Evolutionary conservation across 306 rosid genomes (phyloP).

Genomic region (Castanospermum australe): DNA sequence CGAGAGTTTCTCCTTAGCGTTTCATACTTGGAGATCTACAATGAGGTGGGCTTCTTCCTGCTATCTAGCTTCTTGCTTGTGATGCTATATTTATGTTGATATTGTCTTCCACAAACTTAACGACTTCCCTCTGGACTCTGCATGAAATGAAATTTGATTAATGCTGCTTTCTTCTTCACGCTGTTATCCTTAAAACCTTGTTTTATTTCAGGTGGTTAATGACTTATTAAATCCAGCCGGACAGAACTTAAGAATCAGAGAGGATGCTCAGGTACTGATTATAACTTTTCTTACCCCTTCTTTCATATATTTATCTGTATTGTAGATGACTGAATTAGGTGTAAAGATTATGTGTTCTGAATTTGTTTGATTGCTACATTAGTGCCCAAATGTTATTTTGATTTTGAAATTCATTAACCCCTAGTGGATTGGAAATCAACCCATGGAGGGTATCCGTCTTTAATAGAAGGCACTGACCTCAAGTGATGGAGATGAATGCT

Average conservation of each 20-base stretch:
- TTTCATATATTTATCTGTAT: conserved; percentile 5
- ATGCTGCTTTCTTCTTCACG: conserved; percentile 20
- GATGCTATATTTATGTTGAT: conserved; percentile 16
- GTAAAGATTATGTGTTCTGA: neutral
- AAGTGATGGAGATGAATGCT: neutral
- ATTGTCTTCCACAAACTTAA: conserved; percentile 5
- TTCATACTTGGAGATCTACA: conserved; percentile 95
- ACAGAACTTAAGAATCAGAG: conserved; percentile 95
- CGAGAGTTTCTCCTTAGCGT: conserved; percentile 98
- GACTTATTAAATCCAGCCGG: conserved; percentile 98
- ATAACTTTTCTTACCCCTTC: conserved; percentile 23
- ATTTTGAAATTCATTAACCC: conserved; percentile 10
- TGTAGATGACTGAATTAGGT: conserved; percentile 6
- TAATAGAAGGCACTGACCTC: neutral
- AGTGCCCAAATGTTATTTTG: neutral
- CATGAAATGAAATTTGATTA: conserved; percentile 30
- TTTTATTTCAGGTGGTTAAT: conserved; percentile 82
- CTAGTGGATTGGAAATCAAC: conserved; percentile 20
- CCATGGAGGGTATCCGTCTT: neutral
- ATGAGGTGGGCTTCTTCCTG: conserved; percentile 69
- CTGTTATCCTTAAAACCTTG: conserved; percentile 3
- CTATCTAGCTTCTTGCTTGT: conserved; percentile 11
- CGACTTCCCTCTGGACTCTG: conserved; percentile 7
- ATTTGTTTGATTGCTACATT: conserved; percentile 4
- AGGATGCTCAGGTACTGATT: conserved; percentile 85